These are phyloP conservation scores for Arabis hirsuta DNA, from an alignment of 345 rosid species.

Conservation along the genomic window DNA sequence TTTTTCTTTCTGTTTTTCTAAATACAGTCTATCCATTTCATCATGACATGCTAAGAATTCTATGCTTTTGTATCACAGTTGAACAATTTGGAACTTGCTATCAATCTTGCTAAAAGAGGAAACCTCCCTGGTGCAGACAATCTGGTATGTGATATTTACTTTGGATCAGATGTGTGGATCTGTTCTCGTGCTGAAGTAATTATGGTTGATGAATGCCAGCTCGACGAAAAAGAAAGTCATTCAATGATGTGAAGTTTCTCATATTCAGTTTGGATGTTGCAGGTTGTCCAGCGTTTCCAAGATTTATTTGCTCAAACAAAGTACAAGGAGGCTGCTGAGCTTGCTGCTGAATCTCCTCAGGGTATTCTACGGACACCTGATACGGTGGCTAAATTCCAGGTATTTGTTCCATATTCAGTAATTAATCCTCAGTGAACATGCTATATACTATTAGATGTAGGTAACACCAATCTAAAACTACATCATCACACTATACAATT, in stretches of 20 bases:
- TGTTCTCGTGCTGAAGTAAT: slow-evolving; percentile 21
- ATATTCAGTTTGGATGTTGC: slow-evolving; percentile 40
- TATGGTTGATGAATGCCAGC: slow-evolving; percentile 13
- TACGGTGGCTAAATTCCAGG: slow-evolving; percentile 99
- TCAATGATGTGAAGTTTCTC: slow-evolving; percentile 15
- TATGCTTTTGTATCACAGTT: slow-evolving; percentile 55
- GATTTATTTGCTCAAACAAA: slow-evolving; percentile 98
- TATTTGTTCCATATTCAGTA: slow-evolving; percentile 40
- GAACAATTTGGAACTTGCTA: slow-evolving; percentile 98
- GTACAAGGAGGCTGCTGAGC: slow-evolving; percentile 99
- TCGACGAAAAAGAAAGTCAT: slow-evolving; percentile 10
- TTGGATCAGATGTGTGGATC: slow-evolving; percentile 30
- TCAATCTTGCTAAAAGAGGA: slow-evolving; percentile 98
- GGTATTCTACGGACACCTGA: slow-evolving; percentile 98
- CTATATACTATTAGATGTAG: slow-evolving; percentile 7
- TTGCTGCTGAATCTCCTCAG: slow-evolving; percentile 99
- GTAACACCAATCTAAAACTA: slow-evolving; percentile 27
- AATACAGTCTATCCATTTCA: background rate
- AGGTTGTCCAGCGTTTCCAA: slow-evolving; percentile 99
- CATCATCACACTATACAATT: slow-evolving; percentile 7
- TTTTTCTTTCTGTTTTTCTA: slow-evolving; percentile 4
- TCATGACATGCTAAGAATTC: slow-evolving; percentile 30
- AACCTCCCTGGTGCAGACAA: slow-evolving; percentile 99
- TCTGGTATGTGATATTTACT: slow-evolving; percentile 61
- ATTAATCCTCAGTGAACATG: slow-evolving; percentile 6